Evolutionary conservation across 305 asterid species (phyloP).

Genomic region (Fraxinus angustifolia): DNA sequence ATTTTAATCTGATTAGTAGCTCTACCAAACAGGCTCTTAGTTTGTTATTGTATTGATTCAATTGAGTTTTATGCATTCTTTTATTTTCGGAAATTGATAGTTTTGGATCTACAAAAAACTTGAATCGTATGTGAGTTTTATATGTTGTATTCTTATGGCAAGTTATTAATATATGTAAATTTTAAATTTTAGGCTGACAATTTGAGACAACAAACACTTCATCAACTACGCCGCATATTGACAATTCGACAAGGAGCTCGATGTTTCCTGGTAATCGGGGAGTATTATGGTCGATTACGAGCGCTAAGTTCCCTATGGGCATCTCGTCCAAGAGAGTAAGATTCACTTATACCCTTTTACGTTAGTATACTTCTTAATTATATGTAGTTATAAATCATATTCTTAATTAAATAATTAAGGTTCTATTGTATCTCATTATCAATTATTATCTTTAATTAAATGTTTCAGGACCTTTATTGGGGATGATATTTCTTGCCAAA

Average conservation of each 20-base stretch:
- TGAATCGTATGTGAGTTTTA: background rate
- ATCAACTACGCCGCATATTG: slow-evolving; percentile 63
- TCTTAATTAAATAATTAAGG: background rate
- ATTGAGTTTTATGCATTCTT: background rate
- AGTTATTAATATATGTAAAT: background rate
- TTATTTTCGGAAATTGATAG: background rate
- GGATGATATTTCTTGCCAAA: slow-evolving; percentile 78
- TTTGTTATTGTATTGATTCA: background rate
- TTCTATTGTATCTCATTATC: background rate
- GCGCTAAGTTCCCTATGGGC: slow-evolving; percentile 94
- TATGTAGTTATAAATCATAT: background rate
- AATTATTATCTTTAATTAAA: background rate
- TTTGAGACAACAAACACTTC: slow-evolving; percentile 82
- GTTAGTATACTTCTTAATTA: background rate
- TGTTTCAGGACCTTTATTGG: slow-evolving; percentile 49
- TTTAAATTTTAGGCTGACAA: slow-evolving; percentile 67
- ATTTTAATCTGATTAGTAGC: too few relatives aligned
- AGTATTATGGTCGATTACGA: slow-evolving; percentile 81
- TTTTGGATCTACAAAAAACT: background rate
- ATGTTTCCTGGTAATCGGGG: slow-evolving; percentile 83
- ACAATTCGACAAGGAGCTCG: slow-evolving; percentile 84
- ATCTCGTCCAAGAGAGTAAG: slow-evolving; percentile 93
- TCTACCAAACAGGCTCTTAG: too few relatives aligned
- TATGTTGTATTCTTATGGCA: background rate
- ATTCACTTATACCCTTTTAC: background rate